These are phyloP conservation scores for Penicillium waksmanii DNA, from an alignment of 495 filamentous ascomycete genomes.

Conservation along the genomic window DNA sequence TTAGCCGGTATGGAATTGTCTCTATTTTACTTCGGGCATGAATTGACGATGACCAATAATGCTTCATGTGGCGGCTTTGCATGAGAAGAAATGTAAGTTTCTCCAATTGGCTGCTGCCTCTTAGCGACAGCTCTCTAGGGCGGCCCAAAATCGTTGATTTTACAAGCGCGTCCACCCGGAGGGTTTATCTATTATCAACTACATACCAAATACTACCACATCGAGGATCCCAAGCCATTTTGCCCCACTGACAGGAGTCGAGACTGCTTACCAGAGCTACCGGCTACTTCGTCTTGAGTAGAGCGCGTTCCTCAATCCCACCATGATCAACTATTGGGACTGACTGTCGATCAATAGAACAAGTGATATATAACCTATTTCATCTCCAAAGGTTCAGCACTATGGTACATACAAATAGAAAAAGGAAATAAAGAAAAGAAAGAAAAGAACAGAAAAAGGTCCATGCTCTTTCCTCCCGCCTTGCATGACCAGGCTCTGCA, in stretches of 20 bases:
- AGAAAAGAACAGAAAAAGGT: too few species aligned
- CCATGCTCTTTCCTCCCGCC: too few species aligned
- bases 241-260: background rate
- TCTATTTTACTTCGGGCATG: background rate
- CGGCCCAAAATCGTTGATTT: background rate
- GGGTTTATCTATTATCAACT: background rate
- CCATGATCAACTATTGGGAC: background rate
- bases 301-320: too few species aligned
- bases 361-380: background rate
- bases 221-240: background rate
- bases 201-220: background rate
- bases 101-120: background rate
- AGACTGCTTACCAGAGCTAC: background rate
- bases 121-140: background rate
- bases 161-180: background rate
- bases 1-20: background rate
- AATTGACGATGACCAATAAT: background rate
- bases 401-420: background rate
- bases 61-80: conserved; percentile 8
- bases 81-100: background rate
- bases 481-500: too few species aligned
- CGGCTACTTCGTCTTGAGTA: background rate
- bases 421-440: background rate
- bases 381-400: too few species aligned
- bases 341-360: background rate